Base-by-base conservation (phyloP, 768 basidiomycete genomes). In the Postia placenta region DNA sequence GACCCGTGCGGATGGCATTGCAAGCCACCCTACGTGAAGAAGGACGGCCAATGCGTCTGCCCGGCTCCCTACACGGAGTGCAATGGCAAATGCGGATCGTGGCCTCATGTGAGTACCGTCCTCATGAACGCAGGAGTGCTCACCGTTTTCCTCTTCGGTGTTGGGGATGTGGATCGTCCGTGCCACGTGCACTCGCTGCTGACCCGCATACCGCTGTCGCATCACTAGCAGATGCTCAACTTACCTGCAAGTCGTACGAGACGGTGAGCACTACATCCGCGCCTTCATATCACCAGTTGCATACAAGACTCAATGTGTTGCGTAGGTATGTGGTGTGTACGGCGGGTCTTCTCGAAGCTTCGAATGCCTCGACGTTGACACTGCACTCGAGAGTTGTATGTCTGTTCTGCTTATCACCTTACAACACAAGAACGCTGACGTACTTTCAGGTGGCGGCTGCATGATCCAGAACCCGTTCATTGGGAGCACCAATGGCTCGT, bases 31-130 rank as follows among this genome's bases (percentile, higher is more conserved):
- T 48, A 48, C 17, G 38, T 28, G 5, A n/a, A 17, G 14, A 17
- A 40, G 7, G 47, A 27, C 25, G 39, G 30, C 39, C 22, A 48
- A 27, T 48, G 47, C 26, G 47, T 48, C 36, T 48, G 47, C 25
- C 37, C 39, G 11, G 26, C 47, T 15, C 47, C 47, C 20, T 20
- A 15, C 38, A 40, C 23, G 17, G 30, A 22, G 5, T 41, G 47
- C 39, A 48, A 48, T 27, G 47, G 47, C 17, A 27, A 25, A 19
- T 48, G 47, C 20, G 47, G 38, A 2, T 28, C 26, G 35, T 48
- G 20, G 35, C 47, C 47, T 4, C 22, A 48, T 20, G 47, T 41
- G 24, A 5, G 47, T 38, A 6, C 33, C 24, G 11, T 27, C 25
- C 3, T 25, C 24, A 7, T 22, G 12, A 23, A 6, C 42, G 19